Conservation (phyloP, 768 basidiomycete species). For the Collybiopsis confluens region DNA sequence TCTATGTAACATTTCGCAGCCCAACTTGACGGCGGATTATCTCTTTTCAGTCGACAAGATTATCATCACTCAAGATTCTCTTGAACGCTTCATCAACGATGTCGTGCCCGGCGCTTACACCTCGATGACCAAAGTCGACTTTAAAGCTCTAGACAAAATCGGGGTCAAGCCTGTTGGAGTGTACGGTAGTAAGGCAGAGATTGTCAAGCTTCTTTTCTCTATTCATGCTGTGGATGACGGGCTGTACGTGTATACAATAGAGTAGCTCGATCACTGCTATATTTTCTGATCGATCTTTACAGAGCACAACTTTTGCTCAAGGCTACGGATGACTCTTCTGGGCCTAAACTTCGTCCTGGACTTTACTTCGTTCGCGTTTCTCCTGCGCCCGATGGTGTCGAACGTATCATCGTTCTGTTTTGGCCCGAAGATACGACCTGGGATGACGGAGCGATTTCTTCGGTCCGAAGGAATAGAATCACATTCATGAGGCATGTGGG, state of each 20-base stretch:
- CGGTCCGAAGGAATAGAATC: slow-evolving; percentile 47
- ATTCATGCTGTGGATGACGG: slow-evolving; percentile 31
- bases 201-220: slow-evolving; percentile 39
- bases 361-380: slow-evolving; percentile 36
- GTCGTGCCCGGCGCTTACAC: slow-evolving; percentile 47
- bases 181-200: slow-evolving; percentile 51
- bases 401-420: slow-evolving; percentile 44
- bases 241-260: slow-evolving; percentile 38
- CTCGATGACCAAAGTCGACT: slow-evolving; percentile 54
- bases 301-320: slow-evolving; percentile 18
- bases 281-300: not conserved
- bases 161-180: slow-evolving; percentile 48
- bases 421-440: slow-evolving; percentile 64
- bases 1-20: not conserved
- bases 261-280: not conserved
- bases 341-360: slow-evolving; percentile 40
- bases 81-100: slow-evolving; percentile 43
- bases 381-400: slow-evolving; percentile 3
- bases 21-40: too few relatives aligned
- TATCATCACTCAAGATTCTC: slow-evolving; percentile 50
- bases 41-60: slow-evolving; percentile 58
- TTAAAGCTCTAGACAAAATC: slow-evolving; percentile 43
- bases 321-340: slow-evolving; percentile 14
- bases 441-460: slow-evolving; percentile 41
- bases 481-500: slow-evolving; percentile 55